phyloP scores from a whole-genome alignment of 164 flowering plant genomes.

The Warburgia ugandensis region DNA sequence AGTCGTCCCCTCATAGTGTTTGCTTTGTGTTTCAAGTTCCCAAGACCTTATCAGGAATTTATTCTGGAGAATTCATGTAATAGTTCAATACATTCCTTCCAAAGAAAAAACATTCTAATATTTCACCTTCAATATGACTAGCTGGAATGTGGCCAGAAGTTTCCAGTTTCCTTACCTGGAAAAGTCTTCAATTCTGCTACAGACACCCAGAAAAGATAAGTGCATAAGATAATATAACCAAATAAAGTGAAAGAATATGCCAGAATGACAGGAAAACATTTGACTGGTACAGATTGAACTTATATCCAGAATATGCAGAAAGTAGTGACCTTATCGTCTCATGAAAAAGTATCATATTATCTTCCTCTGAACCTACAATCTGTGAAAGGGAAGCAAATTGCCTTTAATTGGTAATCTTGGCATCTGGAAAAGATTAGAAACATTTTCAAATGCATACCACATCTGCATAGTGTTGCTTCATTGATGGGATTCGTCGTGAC shows the following conservation, averaged over 20 bases:
- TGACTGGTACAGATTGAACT: neutral
- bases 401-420: neutral
- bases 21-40: too few species aligned
- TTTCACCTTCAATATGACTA: neutral
- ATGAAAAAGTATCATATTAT: constrained; percentile 64
- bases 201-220: constrained; percentile 11
- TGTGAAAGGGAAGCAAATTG: constrained; percentile 20
- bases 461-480: constrained; percentile 77
- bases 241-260: neutral
- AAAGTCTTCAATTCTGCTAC: constrained; percentile 78
- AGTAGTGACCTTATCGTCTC: constrained; percentile 78
- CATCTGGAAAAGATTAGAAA: neutral
- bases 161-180: constrained; percentile 48
- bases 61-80: too few species aligned
- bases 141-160: neutral
- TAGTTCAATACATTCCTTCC: neutral
- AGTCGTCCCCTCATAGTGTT: too few species aligned
- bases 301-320: neutral
- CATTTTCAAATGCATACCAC: constrained; percentile 45
- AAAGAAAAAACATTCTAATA: neutral
- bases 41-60: too few species aligned
- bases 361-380: constrained; percentile 85
- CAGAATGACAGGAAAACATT: neutral
- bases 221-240: neutral
- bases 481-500: constrained; percentile 39